A percentile compares a stretch with the other conserved stretches of the same genome.
phyloP scores from a whole-genome alignment of 2,329 filamentous ascomycete species.

The Stylonectria norvegica region DNA sequence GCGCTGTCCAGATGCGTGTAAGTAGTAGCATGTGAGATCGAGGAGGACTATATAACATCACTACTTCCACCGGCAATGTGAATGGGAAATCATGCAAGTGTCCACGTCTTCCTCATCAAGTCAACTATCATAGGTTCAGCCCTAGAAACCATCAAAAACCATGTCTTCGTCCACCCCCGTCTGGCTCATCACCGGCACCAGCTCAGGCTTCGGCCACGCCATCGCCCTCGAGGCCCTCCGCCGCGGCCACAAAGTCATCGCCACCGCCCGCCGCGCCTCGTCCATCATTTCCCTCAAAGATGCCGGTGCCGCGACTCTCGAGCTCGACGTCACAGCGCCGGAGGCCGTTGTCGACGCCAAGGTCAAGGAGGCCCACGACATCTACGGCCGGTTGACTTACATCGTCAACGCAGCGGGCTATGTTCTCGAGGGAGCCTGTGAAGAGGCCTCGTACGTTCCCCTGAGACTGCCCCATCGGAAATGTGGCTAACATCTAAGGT shows the following conservation, averaged over 20 bases:
- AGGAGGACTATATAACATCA: too few species aligned
- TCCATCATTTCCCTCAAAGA: slow-evolving; percentile 10
- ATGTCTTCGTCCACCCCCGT: slow-evolving; percentile 28
- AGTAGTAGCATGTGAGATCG: too few species aligned
- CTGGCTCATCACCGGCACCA: slow-evolving; percentile 48
- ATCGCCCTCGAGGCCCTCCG: slow-evolving; percentile 40
- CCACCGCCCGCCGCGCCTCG: slow-evolving; percentile 37
- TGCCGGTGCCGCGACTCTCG: slow-evolving; percentile 7
- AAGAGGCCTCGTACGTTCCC: slow-evolving; percentile 12
- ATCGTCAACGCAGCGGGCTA: slow-evolving; percentile 15
- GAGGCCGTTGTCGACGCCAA: slow-evolving; percentile 10
- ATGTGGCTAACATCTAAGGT: neutral
- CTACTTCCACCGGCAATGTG: too few species aligned
- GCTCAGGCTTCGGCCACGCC: slow-evolving; percentile 43
- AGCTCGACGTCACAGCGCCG: slow-evolving; percentile 11
- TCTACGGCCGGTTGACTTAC: slow-evolving; percentile 11
- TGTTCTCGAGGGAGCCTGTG: slow-evolving; percentile 14
- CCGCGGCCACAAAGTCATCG: slow-evolving; percentile 45
- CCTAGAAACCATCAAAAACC: neutral
- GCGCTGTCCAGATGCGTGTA: too few species aligned
- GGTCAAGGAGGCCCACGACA: slow-evolving; percentile 7
- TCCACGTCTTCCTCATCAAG: too few species aligned
- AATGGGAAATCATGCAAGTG: too few species aligned
- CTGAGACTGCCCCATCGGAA: neutral
- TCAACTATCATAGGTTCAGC: too few species aligned